phyloP scores from a whole-genome alignment of 805 yeast species.

The Spathaspora passalidarum region DNA sequence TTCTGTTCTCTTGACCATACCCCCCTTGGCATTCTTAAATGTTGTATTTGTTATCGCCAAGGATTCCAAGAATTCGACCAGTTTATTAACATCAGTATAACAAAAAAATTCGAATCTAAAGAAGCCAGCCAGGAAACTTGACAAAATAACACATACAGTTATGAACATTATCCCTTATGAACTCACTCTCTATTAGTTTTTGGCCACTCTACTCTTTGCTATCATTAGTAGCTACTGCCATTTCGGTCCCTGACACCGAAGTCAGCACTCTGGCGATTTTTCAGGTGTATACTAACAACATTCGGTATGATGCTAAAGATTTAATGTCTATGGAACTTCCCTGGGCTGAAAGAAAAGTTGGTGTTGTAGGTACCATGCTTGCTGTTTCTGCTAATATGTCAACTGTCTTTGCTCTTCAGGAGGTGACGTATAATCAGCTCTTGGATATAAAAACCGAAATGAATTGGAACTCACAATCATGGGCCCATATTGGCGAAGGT shows the following conservation, averaged over 20 bases:
- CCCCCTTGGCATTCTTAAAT: no score
- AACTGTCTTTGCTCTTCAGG: conserved; percentile 36
- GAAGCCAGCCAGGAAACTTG: no score
- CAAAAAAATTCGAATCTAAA: no score
- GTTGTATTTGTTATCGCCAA: no score
- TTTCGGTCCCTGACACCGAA: neutral
- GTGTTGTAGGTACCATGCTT: conserved; percentile 22
- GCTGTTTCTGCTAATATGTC: conserved; percentile 9
- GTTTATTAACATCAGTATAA: no score
- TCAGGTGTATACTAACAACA: conserved; percentile 3
- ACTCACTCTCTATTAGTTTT: no score
- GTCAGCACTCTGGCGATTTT: neutral
- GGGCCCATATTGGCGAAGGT: conserved; percentile 28
- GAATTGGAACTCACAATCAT: conserved; percentile 13
- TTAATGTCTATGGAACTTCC: conserved; percentile 3
- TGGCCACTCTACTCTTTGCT: neutral
- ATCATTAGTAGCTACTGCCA: neutral
- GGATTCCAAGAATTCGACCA: no score
- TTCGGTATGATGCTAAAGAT: conserved; percentile 2
- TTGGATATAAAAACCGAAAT: conserved; percentile 24
- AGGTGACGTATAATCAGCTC: conserved; percentile 34
- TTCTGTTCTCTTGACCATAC: no score
- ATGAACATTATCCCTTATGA: no score
- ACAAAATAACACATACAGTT: no score
- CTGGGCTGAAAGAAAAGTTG: conserved; percentile 11